Base-by-base conservation (phyloP, 176 grass and related monocot genomes). In the Saccharum officinarum region DNA sequence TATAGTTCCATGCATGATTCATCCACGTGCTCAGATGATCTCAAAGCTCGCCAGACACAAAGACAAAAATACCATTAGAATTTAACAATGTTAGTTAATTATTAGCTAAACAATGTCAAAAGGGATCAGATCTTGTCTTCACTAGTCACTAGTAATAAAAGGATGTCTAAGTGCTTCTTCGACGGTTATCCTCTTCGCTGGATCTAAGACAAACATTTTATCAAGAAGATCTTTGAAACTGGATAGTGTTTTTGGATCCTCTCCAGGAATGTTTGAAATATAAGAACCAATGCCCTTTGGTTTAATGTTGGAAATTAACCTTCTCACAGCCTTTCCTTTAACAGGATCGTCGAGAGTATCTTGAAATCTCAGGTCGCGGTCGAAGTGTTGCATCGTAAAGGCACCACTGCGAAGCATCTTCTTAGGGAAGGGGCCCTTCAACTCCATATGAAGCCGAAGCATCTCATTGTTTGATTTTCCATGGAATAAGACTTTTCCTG, bases 111-210 rank as follows among this genome's bases (percentile, higher is more conserved):
- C 83, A 86, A 71, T 85, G 88, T 82, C 74, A 92, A 91, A 81
- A 94, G 87, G 80, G 91, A 75, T 79, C 78, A 90, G 39, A 80
- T 90, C 88, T 80, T 88, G 91, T 74, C 89, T 94, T 92, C 93
- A 93, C 93, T 98, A 95, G 84, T n/a, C n/a, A n/a, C 91, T 92
- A 86, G 95, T 93, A 69, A 98, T 92, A 89, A 98, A 98, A 83
- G 95, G 91, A 95, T 98, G 95, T 34, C 83, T 88, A 90, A 95
- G 84, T 85, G 92, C 95, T 67, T 98, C 91, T 78, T 87, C 82
- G 65, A 98, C 85, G 10, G 85, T 90, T 84, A 98, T 87, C 83
- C 95, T 98, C 83, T 95, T 98, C 84, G 93, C 95, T 86, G 95
- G 92, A 86, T 98, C 92, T 85, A 98, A 93, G 26, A 90, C 73